These are phyloP conservation scores for Lodderomyces oxycetoniae DNA, from an alignment of 1,139 yeast species.

Conservation along the genomic window DNA sequence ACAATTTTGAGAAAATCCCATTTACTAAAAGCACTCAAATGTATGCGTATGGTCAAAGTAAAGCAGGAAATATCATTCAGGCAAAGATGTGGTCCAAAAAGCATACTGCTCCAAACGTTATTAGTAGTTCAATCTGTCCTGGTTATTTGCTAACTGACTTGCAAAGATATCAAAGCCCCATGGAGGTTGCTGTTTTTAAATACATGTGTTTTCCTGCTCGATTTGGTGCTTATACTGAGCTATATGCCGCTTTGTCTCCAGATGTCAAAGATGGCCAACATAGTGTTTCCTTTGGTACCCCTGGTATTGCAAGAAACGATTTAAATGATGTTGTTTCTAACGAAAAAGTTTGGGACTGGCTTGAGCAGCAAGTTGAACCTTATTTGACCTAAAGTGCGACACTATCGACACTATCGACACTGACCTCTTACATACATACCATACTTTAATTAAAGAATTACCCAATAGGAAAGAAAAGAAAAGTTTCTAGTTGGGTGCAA, in stretches of 20 bases:
- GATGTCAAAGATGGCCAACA: constrained; percentile 14
- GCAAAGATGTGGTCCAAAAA: constrained; percentile 38
- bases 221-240: constrained; percentile 22
- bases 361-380: constrained; percentile 10
- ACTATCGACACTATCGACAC: background rate
- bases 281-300: constrained; percentile 23
- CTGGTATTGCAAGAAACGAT: constrained; percentile 17
- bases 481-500: background rate
- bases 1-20: constrained; percentile 16
- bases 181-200: constrained; percentile 7
- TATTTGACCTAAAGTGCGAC: constrained; percentile 5
- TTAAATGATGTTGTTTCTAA: constrained; percentile 12
- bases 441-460: background rate
- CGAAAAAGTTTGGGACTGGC: constrained; percentile 13
- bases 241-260: constrained; percentile 21
- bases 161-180: constrained; percentile 23
- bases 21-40: constrained; percentile 3
- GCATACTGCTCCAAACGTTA: constrained; percentile 34
- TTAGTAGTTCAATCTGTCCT: constrained; percentile 40
- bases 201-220: constrained; percentile 9
- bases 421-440: background rate
- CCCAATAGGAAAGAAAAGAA: constrained; percentile 1
- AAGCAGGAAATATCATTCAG: constrained; percentile 41
- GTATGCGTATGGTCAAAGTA: constrained; percentile 42
- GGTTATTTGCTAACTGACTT: constrained; percentile 43